These are phyloP conservation scores for Leccinellum luteum DNA, from an alignment of 768 basidiomycete species.

Conservation along the genomic window DNA sequence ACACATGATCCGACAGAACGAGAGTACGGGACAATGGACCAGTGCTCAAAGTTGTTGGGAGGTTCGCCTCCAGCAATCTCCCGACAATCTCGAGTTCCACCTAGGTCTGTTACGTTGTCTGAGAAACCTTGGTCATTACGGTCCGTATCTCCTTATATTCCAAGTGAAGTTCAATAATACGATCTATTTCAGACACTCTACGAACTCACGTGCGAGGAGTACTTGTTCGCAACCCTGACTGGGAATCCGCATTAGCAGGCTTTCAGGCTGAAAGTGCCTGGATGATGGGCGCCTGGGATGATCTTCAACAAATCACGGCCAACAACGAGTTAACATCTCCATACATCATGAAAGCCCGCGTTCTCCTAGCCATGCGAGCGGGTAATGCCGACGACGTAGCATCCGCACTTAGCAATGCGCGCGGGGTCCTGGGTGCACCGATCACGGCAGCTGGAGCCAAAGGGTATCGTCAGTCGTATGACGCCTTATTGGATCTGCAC, in stretches of 20 bases:
- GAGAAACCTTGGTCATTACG: constrained; percentile 94
- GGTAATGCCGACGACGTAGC: constrained; percentile 46
- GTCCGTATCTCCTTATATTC: constrained; percentile 44
- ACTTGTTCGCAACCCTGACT: constrained; percentile 78
- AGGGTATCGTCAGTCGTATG: constrained; percentile 85
- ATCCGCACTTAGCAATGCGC: constrained; percentile 58
- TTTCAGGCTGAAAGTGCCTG: constrained; percentile 94
- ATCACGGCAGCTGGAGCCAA: constrained; percentile 78
- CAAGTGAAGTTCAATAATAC: not conserved
- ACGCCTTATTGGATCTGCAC: constrained; percentile 82
- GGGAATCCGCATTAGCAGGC: constrained; percentile 72
- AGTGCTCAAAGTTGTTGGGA: constrained; percentile 99
- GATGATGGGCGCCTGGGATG: constrained; percentile 93
- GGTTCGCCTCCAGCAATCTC: constrained; percentile 84
- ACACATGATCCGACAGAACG: constrained; percentile 96
- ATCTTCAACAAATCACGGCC: constrained; percentile 62
- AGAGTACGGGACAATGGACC: constrained; percentile 96
- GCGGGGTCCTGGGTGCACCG: constrained; percentile 70
- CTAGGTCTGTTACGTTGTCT: constrained; percentile 88
- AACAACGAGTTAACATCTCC: constrained; percentile 51
- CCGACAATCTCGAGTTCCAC: constrained; percentile 86
- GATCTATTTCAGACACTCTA: constrained; percentile 68
- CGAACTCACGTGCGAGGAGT: constrained; percentile 94
- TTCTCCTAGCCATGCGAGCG: constrained; percentile 75
- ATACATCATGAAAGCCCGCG: constrained; percentile 70